Conservation (phyloP, 2,329 filamentous ascomycete species). For the Trichoderma pleuroti region DNA sequence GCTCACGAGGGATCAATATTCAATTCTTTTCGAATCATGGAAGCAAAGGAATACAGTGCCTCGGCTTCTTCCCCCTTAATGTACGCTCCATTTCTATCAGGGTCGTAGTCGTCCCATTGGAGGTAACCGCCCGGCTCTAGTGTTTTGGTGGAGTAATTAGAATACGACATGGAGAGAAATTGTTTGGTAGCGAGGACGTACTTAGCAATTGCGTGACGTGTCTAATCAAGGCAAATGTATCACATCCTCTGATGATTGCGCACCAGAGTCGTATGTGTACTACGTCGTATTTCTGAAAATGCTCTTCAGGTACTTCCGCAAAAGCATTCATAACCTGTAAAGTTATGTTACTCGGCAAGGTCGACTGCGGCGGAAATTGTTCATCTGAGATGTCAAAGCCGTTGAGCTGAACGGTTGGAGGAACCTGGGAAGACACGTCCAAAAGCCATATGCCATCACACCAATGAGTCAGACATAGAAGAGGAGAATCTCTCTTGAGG, state of each 20-base stretch:
- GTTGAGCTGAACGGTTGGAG: slow-evolving; percentile 3
- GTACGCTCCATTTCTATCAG: too few relatives aligned
- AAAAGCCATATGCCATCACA: slow-evolving; percentile 3
- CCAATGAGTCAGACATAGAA: neutral
- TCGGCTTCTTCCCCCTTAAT: neutral
- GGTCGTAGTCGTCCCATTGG: neutral
- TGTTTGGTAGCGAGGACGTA: neutral
- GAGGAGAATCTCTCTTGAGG: neutral
- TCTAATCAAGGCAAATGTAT: neutral
- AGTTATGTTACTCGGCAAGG: neutral
- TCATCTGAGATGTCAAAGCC: slow-evolving; percentile 15
- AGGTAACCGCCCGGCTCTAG: neutral
- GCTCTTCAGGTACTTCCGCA: neutral
- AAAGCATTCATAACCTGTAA: neutral
- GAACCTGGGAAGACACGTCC: slow-evolving; percentile 1
- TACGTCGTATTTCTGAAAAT: slow-evolving; percentile 3
- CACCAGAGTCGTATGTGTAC: slow-evolving; percentile 1
- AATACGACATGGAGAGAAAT: neutral
- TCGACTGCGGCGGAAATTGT: neutral
- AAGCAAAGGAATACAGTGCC: neutral
- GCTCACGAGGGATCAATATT: neutral
- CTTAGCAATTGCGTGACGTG: neutral
- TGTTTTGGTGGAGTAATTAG: neutral
- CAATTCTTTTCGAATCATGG: neutral
- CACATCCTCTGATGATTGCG: neutral